Evolutionary conservation across 129 eudicot species (phyloP), one percentile per base, ranked within the genome.

Genomic region (Rutidosis leptorrhynchoides): DNA sequence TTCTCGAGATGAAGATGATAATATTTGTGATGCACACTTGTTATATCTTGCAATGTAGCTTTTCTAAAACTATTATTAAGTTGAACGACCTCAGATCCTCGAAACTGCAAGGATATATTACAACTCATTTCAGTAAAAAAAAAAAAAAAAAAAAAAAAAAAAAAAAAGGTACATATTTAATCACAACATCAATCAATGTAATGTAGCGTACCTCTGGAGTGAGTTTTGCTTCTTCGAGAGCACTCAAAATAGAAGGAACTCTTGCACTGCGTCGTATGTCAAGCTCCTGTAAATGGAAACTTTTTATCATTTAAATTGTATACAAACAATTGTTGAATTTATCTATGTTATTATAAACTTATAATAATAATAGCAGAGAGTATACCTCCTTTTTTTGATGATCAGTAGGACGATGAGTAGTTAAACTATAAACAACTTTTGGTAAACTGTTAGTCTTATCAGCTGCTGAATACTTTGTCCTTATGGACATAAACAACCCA

Each of bases 361-460:
- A 1, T 16, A 46, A 14, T 14, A 2, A 46, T 2, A 9, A 14
- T 2, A 3, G 51, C 12, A 43, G 14, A 20, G 54, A 46, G 96
- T n/a, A 80, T 63, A 28, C 49, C 95, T n/a, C n/a, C n/a, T n/a
- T n/a, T n/a, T 90, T 71, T 83, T 82, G 83, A 78, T 90, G 97
- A 69, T 92, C 95, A 79, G 79, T 66, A 49, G 97, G n/a, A n/a
- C n/a, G n/a, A n/a, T n/a, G 95, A 71, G 95, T 83, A 72, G 95
- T 92, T 64, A 87, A 83, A 54, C 83, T 78, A 35, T 84, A 90
- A 46, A 90, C 83, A 17, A 90, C 79, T 80, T 81, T 84, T 54
- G 85, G 80, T 58, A 65, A 62, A 35, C 45, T 61, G 55, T 80
- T 32, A 28, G 3, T 28, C 5, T 4, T 28, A 28, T 0, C 3